A percentile compares a stretch with the other conserved stretches of the same genome.
These are phyloP conservation scores for Delitschia confertaspora DNA, from an alignment of 495 filamentous ascomycete genomes.

Conservation along the genomic window DNA sequence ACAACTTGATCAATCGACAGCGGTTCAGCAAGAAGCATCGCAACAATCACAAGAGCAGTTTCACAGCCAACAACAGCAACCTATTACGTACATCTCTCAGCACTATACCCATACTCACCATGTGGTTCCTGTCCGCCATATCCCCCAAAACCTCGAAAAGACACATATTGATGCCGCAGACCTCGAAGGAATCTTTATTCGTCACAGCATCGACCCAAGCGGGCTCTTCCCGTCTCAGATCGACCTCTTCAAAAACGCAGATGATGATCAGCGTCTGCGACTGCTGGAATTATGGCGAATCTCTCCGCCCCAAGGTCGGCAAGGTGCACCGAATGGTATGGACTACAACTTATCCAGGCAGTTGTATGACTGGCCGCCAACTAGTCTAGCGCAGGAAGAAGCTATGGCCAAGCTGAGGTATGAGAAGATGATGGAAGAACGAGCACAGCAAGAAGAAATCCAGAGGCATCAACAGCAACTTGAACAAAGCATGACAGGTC, in stretches of 20 bases:
- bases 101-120: constrained; percentile 35
- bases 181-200: constrained; percentile 27
- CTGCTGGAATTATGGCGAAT: constrained; percentile 39
- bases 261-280: constrained; percentile 33
- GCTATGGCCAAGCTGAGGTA: constrained; percentile 33
- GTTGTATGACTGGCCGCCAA: constrained; percentile 28
- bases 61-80: constrained; percentile 6
- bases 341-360: constrained; percentile 22
- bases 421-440: constrained; percentile 25
- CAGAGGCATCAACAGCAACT: constrained; percentile 18
- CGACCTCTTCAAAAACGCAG: constrained; percentile 35
- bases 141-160: constrained; percentile 23
- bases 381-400: constrained; percentile 34
- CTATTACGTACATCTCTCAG: constrained; percentile 32
- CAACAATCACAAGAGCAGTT: constrained; percentile 11
- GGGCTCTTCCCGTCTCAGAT: constrained; percentile 35
- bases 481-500: constrained; percentile 17
- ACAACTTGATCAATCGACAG: constrained; percentile 13
- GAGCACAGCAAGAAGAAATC: constrained; percentile 9
- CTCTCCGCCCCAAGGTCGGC: constrained; percentile 27
- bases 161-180: constrained; percentile 24
- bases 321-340: constrained; percentile 11
- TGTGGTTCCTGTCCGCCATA: constrained; percentile 29
- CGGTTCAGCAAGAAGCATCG: constrained; percentile 1
- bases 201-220: constrained; percentile 33